Base-by-base conservation (phyloP, 1,139 yeast species). In the Meyerozyma elateridarum region DNA sequence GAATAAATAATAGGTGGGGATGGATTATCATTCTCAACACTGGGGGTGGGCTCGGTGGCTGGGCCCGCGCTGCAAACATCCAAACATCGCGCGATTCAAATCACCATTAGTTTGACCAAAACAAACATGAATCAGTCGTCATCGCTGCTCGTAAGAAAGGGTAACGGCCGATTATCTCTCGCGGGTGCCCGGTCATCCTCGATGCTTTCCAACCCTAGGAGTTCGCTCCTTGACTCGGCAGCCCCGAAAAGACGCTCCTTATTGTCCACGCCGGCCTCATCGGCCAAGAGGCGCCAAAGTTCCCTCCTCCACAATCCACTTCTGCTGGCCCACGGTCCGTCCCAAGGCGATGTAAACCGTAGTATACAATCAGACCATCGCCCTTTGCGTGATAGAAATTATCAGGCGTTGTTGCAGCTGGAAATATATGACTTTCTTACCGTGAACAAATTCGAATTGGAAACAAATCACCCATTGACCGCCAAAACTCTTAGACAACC, bases 281-380 rank as follows among this genome's bases (percentile, higher is more conserved):
- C 57, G 29, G 53, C 52, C 34, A 60, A 54, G 32, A 38, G 68
- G 28, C 46, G 67, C 15, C 64, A 59, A 33, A 61, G 66, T 33
- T 38, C 48, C 15, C 32, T 41, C n/a, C 33, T 31, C 6, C 38
- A 29, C 15, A 39, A 36, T 16, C 38, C 43, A 14, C 29, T 18
- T 24, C 30, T 21, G 22, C 19, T 20, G 25, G 29, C 21, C 15
- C 29, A 13, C 36, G 31, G 22, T 15, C 22, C 30, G 35, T 18
- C 15, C 35, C 25, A 20, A 30, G 16, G 34, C 18, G 11, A 9
- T 29, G 15, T 26, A 29, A 34, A 21, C 27, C n/a, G n/a, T n/a
- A n/a, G n/a, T n/a, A n/a, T n/a, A n/a, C n/a, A n/a, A n/a, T n/a
- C 36, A 3, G 95, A 87, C 55, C 83, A 84, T 15, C 65, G 96